A percentile compares a stretch with the other conserved stretches of the same genome.
Evolutionary conservation across 192 early-diverging fungal genomes (phyloP).

Genomic region (Phlyctochytrium planicorne): DNA sequence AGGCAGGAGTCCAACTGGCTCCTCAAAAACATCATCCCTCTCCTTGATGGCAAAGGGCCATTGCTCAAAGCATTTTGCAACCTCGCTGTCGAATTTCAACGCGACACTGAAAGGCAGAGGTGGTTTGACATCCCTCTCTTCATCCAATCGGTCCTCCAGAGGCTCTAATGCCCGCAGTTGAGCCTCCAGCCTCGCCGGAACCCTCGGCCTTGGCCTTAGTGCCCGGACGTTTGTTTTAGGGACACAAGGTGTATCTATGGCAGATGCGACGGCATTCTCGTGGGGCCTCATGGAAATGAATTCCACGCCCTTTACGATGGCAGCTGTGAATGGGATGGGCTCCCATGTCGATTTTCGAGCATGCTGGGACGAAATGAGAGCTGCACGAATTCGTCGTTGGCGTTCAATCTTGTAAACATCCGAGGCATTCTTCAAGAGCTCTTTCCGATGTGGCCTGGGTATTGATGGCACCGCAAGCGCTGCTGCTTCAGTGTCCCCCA

Average conservation of each 20-base stretch:
- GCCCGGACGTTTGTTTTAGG: constrained; percentile 18
- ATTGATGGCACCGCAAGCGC: no score
- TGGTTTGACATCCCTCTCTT: constrained; percentile 5
- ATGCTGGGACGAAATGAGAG: background rate
- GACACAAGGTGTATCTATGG: constrained; percentile 39
- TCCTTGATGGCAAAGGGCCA: constrained; percentile 12
- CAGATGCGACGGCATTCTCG: constrained; percentile 29
- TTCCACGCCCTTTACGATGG: background rate
- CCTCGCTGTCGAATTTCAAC: constrained; percentile 29
- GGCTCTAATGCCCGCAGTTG: constrained; percentile 26
- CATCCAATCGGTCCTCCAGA: constrained; percentile 12
- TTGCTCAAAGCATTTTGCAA: constrained; percentile 16
- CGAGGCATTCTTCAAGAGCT: background rate
- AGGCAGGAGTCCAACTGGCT: constrained; percentile 5
- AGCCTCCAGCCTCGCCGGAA: constrained; percentile 6
- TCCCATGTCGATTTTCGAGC: no score
- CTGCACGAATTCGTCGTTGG: background rate
- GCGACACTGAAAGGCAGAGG: background rate
- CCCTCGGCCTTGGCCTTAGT: background rate
- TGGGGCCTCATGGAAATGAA: background rate
- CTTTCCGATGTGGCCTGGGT: background rate
- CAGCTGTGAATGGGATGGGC: no score
- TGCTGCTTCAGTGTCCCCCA: no score
- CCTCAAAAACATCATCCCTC: background rate
- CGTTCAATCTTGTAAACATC: background rate